Conservation (phyloP, 2,329 filamentous ascomycete species). For the Phyllosticta paracitricarpa region DNA sequence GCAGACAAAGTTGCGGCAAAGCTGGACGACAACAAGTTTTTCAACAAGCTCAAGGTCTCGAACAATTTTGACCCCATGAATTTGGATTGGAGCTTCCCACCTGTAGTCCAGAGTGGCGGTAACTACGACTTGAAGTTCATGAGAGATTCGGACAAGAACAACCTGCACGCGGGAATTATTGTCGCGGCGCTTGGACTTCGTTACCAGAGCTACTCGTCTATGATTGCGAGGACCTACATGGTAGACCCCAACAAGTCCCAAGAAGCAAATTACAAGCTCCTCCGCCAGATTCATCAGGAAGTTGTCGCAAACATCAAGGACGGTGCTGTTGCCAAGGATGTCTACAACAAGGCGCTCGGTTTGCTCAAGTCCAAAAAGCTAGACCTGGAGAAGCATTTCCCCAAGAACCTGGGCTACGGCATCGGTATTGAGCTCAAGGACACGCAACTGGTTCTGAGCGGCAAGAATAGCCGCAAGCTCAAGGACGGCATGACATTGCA, state of each 20-base stretch:
- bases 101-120: slow-evolving; percentile 88
- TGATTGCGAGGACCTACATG: slow-evolving; percentile 86
- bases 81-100: slow-evolving; percentile 88
- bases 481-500: slow-evolving; percentile 97
- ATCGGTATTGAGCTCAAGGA: slow-evolving; percentile 91
- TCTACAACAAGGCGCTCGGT: slow-evolving; percentile 77
- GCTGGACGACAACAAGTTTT: slow-evolving; percentile 89
- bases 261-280: slow-evolving; percentile 85
- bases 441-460: slow-evolving; percentile 70
- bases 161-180: slow-evolving; percentile 85
- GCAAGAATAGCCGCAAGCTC: slow-evolving; percentile 70
- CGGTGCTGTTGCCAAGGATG: slow-evolving; percentile 74
- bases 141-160: slow-evolving; percentile 66
- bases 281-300: slow-evolving; percentile 75
- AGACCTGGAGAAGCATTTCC: slow-evolving; percentile 87
- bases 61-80: slow-evolving; percentile 78
- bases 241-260: slow-evolving; percentile 96
- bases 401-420: slow-evolving; percentile 84
- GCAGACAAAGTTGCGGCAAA: slow-evolving; percentile 84
- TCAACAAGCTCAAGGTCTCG: slow-evolving; percentile 76
- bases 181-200: slow-evolving; percentile 83
- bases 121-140: slow-evolving; percentile 84
- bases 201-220: slow-evolving; percentile 91
- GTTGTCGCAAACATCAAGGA: slow-evolving; percentile 86
- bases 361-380: slow-evolving; percentile 85